phyloP scores from a whole-genome alignment of 768 basidiomycete species.

The Auricularia sp. region DNA sequence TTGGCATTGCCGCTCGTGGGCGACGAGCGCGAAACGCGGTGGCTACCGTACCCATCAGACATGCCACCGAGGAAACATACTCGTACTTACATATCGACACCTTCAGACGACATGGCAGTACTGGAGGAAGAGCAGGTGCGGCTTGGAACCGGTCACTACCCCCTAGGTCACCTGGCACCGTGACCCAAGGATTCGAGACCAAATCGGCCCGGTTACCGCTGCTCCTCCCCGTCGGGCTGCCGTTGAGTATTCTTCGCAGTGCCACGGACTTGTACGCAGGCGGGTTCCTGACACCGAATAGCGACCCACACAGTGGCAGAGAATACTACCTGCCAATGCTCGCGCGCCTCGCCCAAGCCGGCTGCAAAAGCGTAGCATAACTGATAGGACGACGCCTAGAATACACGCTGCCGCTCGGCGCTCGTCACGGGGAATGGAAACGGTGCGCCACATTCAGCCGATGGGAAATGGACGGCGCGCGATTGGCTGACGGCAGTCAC shows the following conservation, averaged over 20 bases:
- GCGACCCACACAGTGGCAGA: too few relatives aligned
- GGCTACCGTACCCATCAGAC: constrained; percentile 22
- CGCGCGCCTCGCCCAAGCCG: too few relatives aligned
- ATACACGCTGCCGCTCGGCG: too few relatives aligned
- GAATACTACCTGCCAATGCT: too few relatives aligned
- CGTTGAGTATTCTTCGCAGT: not conserved
- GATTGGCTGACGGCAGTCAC: not conserved
- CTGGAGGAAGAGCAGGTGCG: not conserved
- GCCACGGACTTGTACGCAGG: not conserved
- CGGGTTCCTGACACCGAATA: too few relatives aligned
- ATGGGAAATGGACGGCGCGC: too few relatives aligned
- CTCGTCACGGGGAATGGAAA: too few relatives aligned
- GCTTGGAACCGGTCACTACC: not conserved
- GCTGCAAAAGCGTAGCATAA: too few relatives aligned
- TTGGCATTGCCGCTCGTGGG: constrained; percentile 28
- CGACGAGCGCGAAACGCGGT: constrained; percentile 26
- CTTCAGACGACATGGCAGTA: constrained; percentile 36
- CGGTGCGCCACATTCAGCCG: too few relatives aligned
- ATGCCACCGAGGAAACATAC: too few relatives aligned
- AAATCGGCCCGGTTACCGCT: not conserved
- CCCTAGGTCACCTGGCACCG: not conserved
- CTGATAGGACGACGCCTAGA: too few relatives aligned
- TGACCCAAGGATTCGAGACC: not conserved
- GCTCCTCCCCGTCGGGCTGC: not conserved
- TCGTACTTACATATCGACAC: constrained; percentile 46